Conservation (phyloP, 768 basidiomycete genomes). For the Porpolomopsis calyptriformis region DNA sequence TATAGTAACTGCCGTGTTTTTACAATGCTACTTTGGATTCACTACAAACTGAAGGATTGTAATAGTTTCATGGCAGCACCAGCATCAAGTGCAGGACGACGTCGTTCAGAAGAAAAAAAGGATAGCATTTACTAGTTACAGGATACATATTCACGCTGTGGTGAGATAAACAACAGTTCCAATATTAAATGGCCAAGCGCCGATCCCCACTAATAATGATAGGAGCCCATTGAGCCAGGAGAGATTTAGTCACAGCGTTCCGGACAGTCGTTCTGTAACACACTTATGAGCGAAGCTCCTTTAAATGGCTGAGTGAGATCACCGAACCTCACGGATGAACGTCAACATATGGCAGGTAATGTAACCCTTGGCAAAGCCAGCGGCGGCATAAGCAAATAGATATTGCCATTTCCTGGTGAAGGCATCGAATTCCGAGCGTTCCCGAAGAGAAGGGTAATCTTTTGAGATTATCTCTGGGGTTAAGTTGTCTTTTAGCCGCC, state of each 20-base stretch:
- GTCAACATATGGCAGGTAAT: conserved; percentile 78
- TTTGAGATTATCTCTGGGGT: conserved; percentile 44
- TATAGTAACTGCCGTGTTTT: too few species aligned
- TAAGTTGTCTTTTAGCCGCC: conserved; percentile 59
- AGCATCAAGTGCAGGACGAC: too few species aligned
- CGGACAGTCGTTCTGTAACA: conserved; percentile 2
- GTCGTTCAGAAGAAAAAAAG: too few species aligned
- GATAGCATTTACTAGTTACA: too few species aligned
- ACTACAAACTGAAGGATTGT: too few species aligned
- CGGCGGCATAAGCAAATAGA: conserved; percentile 72
- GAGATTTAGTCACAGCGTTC: conserved; percentile 2
- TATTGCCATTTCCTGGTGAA: conserved; percentile 81
- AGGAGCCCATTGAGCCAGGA: background rate
- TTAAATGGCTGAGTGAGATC: conserved; percentile 1
- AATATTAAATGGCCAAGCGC: background rate
- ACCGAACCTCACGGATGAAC: conserved; percentile 52
- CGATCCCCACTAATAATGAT: background rate
- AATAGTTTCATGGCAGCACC: too few species aligned
- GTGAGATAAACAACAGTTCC: background rate
- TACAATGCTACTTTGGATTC: too few species aligned
- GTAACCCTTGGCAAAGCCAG: conserved; percentile 71
- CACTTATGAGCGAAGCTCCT: background rate
- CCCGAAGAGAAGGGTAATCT: conserved; percentile 51
- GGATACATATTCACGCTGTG: too few species aligned
- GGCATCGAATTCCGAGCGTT: conserved; percentile 47